A percentile compares a stretch with the other conserved stretches of the same genome.
Evolutionary conservation across 1,139 yeast species (phyloP).

Genomic region (Saccharomyces hybrid): DNA sequence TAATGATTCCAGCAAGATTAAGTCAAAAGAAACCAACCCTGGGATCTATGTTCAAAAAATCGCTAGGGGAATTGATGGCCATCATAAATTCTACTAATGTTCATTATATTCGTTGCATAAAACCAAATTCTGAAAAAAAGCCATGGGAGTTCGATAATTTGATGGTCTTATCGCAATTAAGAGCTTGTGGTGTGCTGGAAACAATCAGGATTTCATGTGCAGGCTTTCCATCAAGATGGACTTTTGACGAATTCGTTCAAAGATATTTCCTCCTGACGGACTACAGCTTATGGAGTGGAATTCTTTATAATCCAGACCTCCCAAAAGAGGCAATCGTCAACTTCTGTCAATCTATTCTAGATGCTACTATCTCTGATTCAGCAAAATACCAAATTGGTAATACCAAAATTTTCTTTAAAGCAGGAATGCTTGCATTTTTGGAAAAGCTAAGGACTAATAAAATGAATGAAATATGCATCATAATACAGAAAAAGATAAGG

Average conservation of each 20-base stretch:
- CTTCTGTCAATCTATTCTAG: slow-evolving; percentile 62
- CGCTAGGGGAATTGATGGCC: slow-evolving; percentile 84
- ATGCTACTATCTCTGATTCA: slow-evolving; percentile 50
- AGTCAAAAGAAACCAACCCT: slow-evolving; percentile 81
- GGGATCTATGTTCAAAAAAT: slow-evolving; percentile 88
- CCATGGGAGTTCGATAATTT: slow-evolving; percentile 96
- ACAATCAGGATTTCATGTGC: slow-evolving; percentile 95
- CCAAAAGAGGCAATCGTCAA: slow-evolving; percentile 51
- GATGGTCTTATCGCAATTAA: slow-evolving; percentile 88
- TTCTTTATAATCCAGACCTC: slow-evolving; percentile 43
- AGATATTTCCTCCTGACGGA: slow-evolving; percentile 79
- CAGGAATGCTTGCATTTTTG: slow-evolving; percentile 89
- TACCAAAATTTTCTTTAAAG: slow-evolving; percentile 90
- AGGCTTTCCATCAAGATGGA: slow-evolving; percentile 96
- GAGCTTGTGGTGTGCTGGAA: slow-evolving; percentile 98
- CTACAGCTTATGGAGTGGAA: slow-evolving; percentile 59
- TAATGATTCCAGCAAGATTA: slow-evolving; percentile 32
- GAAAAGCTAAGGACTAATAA: slow-evolving; percentile 81
- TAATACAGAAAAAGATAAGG: slow-evolving; percentile 80
- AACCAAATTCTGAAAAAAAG: slow-evolving; percentile 86
- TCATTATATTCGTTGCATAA: slow-evolving; percentile 94
- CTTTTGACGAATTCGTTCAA: slow-evolving; percentile 86
- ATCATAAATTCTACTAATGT: slow-evolving; percentile 92
- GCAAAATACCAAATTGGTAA: slow-evolving; percentile 77
- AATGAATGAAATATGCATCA: slow-evolving; percentile 65